Percentiles rank a stretch among this genome's conserved stretches.
These are phyloP conservation scores for Pythium grandisporangium DNA, from an alignment of 352 stramenopile genomes.

Conservation along the genomic window DNA sequence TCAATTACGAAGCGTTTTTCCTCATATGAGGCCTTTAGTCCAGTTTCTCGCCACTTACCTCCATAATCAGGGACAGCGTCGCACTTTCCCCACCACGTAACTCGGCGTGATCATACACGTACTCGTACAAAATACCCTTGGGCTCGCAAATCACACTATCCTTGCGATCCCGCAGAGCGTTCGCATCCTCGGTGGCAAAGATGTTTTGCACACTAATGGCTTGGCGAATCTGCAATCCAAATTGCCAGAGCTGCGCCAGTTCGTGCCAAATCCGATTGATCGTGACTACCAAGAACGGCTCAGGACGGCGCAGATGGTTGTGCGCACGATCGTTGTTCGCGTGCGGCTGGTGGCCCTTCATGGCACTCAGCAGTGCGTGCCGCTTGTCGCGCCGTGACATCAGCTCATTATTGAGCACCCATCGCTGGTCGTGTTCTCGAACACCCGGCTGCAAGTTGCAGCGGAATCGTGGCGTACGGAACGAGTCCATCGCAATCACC, in stretches of 20 bases:
- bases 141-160: conserved; percentile 65
- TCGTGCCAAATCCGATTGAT: conserved; percentile 21
- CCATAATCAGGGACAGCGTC: conserved; percentile 46
- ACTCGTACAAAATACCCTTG: conserved; percentile 78
- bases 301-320: conserved; percentile 2
- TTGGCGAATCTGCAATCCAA: conserved; percentile 23
- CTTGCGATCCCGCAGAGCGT: conserved; percentile 25
- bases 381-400: conserved; percentile 28
- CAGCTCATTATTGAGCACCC: conserved; percentile 41
- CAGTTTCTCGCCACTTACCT: conserved; percentile 24
- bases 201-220: conserved; percentile 62
- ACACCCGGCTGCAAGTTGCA: conserved; percentile 40
- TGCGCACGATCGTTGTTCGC: no score
- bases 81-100: conserved; percentile 45
- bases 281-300: conserved; percentile 15
- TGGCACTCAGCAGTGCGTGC: conserved; percentile 34
- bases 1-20: not conserved
- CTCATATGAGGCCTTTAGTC: not conserved
- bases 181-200: conserved; percentile 29
- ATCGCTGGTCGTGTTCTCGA: conserved; percentile 57
- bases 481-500: conserved; percentile 61
- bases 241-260: conserved; percentile 44
- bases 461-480: conserved; percentile 57
- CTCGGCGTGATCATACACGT: conserved; percentile 72
- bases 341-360: conserved; percentile 31